Percentiles rank a stretch among this genome's conserved stretches.
These are phyloP conservation scores for Saksenaea vasiformis DNA, from an alignment of 371 early-diverging fungal genomes.

Conservation along the genomic window DNA sequence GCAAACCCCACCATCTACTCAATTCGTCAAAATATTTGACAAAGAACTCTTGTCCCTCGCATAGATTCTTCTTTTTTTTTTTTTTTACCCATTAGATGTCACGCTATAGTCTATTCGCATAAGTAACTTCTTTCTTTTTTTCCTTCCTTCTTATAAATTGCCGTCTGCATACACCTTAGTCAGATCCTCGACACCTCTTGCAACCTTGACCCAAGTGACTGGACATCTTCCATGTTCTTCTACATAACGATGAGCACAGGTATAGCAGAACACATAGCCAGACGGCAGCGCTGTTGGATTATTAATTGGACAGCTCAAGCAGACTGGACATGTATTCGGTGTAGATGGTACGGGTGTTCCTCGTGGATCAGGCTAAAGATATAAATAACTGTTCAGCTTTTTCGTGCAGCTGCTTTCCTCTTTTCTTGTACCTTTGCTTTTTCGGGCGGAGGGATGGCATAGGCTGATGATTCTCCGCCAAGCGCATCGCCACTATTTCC, in stretches of 20 bases:
- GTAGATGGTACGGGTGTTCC: conserved; percentile 75
- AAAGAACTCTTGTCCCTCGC: conserved; percentile 35
- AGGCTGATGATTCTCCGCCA: conserved; percentile 31
- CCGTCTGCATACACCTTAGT: conserved; percentile 65
- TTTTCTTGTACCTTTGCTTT: conserved; percentile 47
- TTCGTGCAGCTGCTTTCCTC: neutral
- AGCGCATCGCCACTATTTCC: conserved; percentile 32
- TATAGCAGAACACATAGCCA: conserved; percentile 86
- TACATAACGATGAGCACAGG: conserved; percentile 72
- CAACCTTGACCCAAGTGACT: conserved; percentile 60
- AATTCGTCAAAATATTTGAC: conserved; percentile 43
- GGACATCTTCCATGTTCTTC: conserved; percentile 72
- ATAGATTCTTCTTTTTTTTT: neutral
- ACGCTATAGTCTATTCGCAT: neutral
- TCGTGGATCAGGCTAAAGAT: conserved; percentile 67
- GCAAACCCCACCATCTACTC: conserved; percentile 13
- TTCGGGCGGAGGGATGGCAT: conserved; percentile 64
- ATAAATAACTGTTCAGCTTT: neutral
- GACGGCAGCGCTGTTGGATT: conserved; percentile 86
- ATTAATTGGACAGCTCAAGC: conserved; percentile 63
- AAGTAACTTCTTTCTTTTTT: neutral
- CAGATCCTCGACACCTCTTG: conserved; percentile 46
- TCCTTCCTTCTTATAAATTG: conserved; percentile 6
- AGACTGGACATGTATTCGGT: conserved; percentile 81
- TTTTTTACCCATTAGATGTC: neutral